Evolutionary conservation across 2,329 filamentous ascomycete genomes (phyloP).

Genomic region (Neofusicoccum sp.): DNA sequence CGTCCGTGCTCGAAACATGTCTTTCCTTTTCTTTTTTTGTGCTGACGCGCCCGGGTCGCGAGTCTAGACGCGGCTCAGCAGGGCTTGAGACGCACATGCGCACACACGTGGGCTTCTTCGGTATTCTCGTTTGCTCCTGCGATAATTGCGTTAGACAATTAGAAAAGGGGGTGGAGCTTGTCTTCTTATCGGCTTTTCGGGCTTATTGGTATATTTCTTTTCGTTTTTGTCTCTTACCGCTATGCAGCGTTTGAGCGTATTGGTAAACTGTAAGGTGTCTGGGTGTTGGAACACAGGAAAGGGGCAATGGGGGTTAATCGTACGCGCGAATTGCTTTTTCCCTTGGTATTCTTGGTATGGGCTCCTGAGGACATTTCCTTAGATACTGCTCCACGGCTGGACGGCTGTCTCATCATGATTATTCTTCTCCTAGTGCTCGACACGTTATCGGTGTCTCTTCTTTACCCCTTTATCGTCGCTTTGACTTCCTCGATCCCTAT

Average conservation of each 20-base stretch:
- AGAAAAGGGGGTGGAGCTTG: not conserved
- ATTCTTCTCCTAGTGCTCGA: not conserved
- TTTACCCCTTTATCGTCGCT: not conserved
- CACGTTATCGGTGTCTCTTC: not conserved
- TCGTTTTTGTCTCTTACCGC: not conserved
- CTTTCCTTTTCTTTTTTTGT: too few relatives aligned
- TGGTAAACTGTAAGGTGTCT: constrained; percentile 4
- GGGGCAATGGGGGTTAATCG: not conserved
- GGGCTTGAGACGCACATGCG: not conserved
- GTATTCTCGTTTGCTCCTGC: not conserved
- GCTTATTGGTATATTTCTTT: not conserved
- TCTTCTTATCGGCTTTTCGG: not conserved
- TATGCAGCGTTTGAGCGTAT: constrained; percentile 2
- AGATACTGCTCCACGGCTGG: not conserved
- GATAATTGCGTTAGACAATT: constrained; percentile 8
- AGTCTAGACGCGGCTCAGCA: not conserved
- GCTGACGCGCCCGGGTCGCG: too few relatives aligned
- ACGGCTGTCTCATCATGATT: not conserved
- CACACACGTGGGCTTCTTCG: too few relatives aligned
- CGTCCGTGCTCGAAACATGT: not conserved
- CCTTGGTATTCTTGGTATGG: not conserved
- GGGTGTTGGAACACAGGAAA: not conserved
- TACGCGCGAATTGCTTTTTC: not conserved
- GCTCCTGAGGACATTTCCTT: not conserved
- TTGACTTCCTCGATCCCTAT: too few relatives aligned